These are phyloP conservation scores for Debaryomyces coudertii DNA, from an alignment of 1,139 yeast genomes.

Conservation along the genomic window DNA sequence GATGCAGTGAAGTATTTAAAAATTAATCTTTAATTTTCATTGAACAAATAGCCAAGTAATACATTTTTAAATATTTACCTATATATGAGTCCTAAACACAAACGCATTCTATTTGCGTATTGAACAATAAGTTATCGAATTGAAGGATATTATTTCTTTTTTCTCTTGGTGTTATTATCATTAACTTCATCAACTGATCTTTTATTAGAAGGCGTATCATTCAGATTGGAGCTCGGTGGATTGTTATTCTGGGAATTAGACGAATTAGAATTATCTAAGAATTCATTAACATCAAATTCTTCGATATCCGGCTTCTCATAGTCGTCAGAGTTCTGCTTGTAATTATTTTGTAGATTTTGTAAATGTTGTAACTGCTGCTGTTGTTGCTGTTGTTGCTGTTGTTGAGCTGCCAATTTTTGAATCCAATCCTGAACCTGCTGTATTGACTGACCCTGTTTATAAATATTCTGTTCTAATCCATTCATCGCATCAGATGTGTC, in stretches of 20 bases:
- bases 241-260: slow-evolving; percentile 10
- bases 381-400: slow-evolving; percentile 35
- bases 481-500: slow-evolving; percentile 26
- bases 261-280: slow-evolving; percentile 24
- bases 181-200: slow-evolving; percentile 5
- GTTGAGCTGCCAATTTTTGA: slow-evolving; percentile 45
- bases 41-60: neutral
- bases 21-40: neutral
- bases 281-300: slow-evolving; percentile 45
- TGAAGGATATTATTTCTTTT: slow-evolving; percentile 6
- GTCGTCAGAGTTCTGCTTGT: neutral
- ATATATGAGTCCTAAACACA: neutral
- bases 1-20: no score
- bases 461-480: slow-evolving; percentile 48
- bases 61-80: neutral
- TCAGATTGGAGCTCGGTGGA: neutral
- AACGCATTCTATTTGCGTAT: neutral
- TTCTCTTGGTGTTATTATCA: slow-evolving; percentile 2
- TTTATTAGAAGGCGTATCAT: slow-evolving; percentile 2
- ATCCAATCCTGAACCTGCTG: slow-evolving; percentile 65
- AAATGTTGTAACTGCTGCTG: slow-evolving; percentile 20
- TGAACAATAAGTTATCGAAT: neutral
- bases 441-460: slow-evolving; percentile 56
- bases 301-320: slow-evolving; percentile 25
- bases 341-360: slow-evolving; percentile 3